Evolutionary conservation across 768 basidiomycete species (phyloP).

Genomic region (Cystofilobasidium bisporidii): DNA sequence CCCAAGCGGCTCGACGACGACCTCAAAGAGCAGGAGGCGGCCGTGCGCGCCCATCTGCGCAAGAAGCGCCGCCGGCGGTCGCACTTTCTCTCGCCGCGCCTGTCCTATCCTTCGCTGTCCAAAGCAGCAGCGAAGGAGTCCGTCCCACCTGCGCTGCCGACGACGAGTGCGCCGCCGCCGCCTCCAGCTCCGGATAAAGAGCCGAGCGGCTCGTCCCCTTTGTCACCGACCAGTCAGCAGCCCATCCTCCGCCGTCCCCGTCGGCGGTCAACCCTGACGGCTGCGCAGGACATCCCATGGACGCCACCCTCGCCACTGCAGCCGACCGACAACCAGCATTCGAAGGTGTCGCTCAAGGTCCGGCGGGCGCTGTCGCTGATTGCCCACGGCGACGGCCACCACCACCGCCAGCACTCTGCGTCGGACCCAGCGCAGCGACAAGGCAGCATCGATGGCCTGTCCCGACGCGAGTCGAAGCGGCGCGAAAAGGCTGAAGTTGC

Average conservation of each 20-base stretch:
- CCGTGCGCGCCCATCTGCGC: no score
- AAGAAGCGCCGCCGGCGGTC: not conserved
- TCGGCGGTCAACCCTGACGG: not conserved
- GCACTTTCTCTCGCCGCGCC: not conserved
- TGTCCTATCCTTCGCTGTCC: not conserved
- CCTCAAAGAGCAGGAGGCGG: no score
- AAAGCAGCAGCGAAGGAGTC: not conserved
- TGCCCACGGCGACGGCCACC: slow-evolving; percentile 4
- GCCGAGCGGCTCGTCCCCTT: not conserved
- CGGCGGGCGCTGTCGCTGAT: not conserved
- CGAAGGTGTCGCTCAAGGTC: not conserved
- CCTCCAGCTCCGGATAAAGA: not conserved
- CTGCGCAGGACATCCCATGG: not conserved
- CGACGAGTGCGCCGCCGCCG: not conserved
- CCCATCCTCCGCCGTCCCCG: not conserved
- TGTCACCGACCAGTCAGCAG: not conserved
- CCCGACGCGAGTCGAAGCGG: slow-evolving; percentile 3
- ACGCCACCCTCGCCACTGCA: not conserved
- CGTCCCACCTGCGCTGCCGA: not conserved
- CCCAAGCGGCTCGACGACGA: no score
- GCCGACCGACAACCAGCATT: not conserved
- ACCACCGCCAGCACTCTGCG: not conserved
- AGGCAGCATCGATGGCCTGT: not conserved
- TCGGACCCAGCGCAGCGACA: not conserved
- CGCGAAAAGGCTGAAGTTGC: not conserved